Conservation (phyloP, 768 basidiomycete species). For the Russula emetica region DNA sequence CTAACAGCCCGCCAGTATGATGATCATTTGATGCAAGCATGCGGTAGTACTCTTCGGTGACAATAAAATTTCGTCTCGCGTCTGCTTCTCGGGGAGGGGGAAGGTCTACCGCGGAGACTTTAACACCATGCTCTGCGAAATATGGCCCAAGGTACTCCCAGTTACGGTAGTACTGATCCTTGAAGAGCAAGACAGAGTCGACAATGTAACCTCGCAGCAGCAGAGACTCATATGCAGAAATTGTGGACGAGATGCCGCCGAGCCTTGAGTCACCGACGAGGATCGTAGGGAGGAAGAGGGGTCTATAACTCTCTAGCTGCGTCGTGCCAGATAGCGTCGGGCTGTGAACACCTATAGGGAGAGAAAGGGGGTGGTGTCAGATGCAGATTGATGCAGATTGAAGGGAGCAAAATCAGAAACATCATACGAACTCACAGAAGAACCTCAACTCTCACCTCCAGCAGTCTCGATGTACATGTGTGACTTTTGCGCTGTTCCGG, state of each 20-base stretch:
- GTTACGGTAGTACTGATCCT: slow-evolving; percentile 84
- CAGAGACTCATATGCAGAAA: slow-evolving; percentile 90
- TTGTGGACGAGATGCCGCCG: slow-evolving; percentile 91
- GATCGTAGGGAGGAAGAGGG: slow-evolving; percentile 81
- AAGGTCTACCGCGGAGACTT: slow-evolving; percentile 48
- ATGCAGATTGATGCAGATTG: slow-evolving; percentile 11
- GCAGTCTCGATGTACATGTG: slow-evolving; percentile 91
- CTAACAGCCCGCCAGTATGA: slow-evolving; percentile 40
- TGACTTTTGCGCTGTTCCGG: slow-evolving; percentile 32
- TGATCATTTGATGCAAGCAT: slow-evolving; percentile 39
- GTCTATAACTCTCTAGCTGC: slow-evolving; percentile 81
- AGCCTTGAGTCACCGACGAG: slow-evolving; percentile 85
- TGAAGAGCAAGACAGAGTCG: slow-evolving; percentile 79
- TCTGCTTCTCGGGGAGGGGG: slow-evolving; percentile 54
- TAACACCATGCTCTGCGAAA: slow-evolving; percentile 68
- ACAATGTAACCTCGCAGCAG: slow-evolving; percentile 85
- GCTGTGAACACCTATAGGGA: slow-evolving; percentile 75
- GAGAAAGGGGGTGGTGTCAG: not conserved
- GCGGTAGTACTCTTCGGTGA: slow-evolving; percentile 72
- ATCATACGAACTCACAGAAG: slow-evolving; percentile 18
- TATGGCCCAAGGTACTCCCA: slow-evolving; percentile 75
- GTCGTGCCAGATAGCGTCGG: slow-evolving; percentile 78
- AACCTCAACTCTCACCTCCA: slow-evolving; percentile 61
- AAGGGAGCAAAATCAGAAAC: slow-evolving; percentile 10
- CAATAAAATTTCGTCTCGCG: slow-evolving; percentile 41